Conservation (phyloP, 768 basidiomycete genomes). For the Rhodotorula babjevae region DNA sequence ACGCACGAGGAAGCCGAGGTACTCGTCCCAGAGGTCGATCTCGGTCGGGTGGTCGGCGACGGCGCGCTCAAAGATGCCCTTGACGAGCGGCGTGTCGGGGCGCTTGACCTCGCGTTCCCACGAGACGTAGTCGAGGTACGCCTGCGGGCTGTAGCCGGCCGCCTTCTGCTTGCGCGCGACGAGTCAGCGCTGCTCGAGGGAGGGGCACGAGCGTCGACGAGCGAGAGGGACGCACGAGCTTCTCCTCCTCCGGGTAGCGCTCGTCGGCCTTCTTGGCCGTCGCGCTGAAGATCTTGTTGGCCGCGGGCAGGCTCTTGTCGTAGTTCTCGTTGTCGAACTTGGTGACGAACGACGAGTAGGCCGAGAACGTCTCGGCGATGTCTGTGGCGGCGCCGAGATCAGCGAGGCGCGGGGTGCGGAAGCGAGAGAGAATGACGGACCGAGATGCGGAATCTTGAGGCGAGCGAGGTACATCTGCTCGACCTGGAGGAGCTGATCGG, state of each 20-base stretch:
- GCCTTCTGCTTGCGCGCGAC: background rate
- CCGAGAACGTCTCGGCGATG: constrained; percentile 72
- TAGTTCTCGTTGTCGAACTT: constrained; percentile 71
- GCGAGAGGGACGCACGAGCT: constrained; percentile 13
- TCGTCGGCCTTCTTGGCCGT: constrained; percentile 14
- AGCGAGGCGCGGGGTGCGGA: background rate
- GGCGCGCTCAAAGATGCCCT: constrained; percentile 40
- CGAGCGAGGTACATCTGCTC: constrained; percentile 62
- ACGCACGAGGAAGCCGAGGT: constrained; percentile 63
- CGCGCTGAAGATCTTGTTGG: constrained; percentile 62
- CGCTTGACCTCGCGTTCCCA: constrained; percentile 44
- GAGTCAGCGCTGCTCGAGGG: background rate
- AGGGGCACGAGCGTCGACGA: background rate
- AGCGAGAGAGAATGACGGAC: background rate
- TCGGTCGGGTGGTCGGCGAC: constrained; percentile 22
- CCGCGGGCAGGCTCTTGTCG: constrained; percentile 67
- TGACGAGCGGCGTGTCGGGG: constrained; percentile 39
- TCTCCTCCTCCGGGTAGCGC: constrained; percentile 32
- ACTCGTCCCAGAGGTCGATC: constrained; percentile 59
- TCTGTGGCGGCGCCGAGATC: constrained; percentile 50
- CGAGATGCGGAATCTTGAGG: constrained; percentile 69
- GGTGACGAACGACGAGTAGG: constrained; percentile 85
- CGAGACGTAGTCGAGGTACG: constrained; percentile 41
- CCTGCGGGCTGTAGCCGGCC: constrained; percentile 10
- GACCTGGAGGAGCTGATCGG: constrained; percentile 53